Conservation (phyloP, 805 yeast species). For the Tetrapisispora namnaoensis region DNA sequence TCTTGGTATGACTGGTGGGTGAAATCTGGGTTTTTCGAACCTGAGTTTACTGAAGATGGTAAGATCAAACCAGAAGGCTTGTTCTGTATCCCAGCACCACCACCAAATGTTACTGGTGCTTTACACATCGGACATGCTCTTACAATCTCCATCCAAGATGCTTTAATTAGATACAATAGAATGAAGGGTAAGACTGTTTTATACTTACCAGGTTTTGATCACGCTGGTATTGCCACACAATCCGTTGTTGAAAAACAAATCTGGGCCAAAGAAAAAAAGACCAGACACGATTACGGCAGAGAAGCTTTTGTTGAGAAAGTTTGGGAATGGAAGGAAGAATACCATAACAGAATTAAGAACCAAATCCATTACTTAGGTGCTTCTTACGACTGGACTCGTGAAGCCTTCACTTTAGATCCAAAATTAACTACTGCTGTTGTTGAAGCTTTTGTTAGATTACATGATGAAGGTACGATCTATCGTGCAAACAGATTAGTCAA, state of each 20-base stretch:
- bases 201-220: conserved; percentile 94
- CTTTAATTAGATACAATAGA: conserved; percentile 87
- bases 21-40: conserved; percentile 76
- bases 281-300: conserved; percentile 93
- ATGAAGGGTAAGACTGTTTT: conserved; percentile 94
- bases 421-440: conserved; percentile 67
- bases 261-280: conserved; percentile 77
- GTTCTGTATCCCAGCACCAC: conserved; percentile 95
- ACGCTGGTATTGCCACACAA: conserved; percentile 98
- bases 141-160: conserved; percentile 89
- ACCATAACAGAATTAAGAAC: conserved; percentile 72
- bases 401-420: conserved; percentile 86
- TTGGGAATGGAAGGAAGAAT: conserved; percentile 98
- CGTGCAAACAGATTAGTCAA: conserved; percentile 88
- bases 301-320: conserved; percentile 80
- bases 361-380: conserved; percentile 89
- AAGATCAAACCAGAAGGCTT: conserved; percentile 68
- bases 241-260: conserved; percentile 94
- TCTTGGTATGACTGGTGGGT: conserved; percentile 99
- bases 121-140: conserved; percentile 97
- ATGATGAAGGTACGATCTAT: conserved; percentile 91
- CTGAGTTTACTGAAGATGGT: conserved; percentile 71
- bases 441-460: conserved; percentile 84
- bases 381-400: conserved; percentile 92
- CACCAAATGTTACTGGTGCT: conserved; percentile 98